Evolutionary conservation across 1,284 basidiomycete species (phyloP), one percentile per base, ranked within the genome.

Genomic region (Rhizoctonia solani): DNA sequence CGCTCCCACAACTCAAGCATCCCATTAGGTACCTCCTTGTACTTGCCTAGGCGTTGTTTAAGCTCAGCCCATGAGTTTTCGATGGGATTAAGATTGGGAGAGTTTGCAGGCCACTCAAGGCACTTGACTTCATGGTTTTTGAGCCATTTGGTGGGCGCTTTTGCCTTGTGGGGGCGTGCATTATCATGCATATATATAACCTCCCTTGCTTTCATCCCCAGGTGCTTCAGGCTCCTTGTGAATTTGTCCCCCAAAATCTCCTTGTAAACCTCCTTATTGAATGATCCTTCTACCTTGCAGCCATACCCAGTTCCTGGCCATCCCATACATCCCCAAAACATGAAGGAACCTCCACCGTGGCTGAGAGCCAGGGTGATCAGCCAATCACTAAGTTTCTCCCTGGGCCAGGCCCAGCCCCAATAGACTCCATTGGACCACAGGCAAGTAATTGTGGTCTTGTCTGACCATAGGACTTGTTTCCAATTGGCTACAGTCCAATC

Each of bases 401-500:
- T 32, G 2, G 3, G 11, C 30, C 5, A n/a, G 16, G 30, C n/a
- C 49, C 59, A 65, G 19, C 9, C 49, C 59, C 49, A 54, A 1
- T 44, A 13, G 1, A 65, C 9, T 19, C 59, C 59, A 44, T 65
- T 50, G 27, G 59, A 65, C 37, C 59, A 47, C 1, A 65, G 14
- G 0, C 39, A 16, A 32, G 52, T 65, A 41, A 65, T 44, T 21
- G 52, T 65, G 49, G 59, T 65, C 59, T 65, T 27, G 21, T 65
- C 59, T 27, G 49, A 65, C 59, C 59, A 65, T 11, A 65, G 49
- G 30, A 65, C 59, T 0, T n/a, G 49, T 13, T 14, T 14, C 59
- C 59, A 65, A 39, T 54, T 50, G 16, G 27, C 59, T 2, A n/a
- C n/a, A n/a, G 53, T 66, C 49, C 61, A 66, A 30, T 66, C 14